phyloP scores from a whole-genome alignment of 805 yeast genomes.

The Yarrowia divulgata region DNA sequence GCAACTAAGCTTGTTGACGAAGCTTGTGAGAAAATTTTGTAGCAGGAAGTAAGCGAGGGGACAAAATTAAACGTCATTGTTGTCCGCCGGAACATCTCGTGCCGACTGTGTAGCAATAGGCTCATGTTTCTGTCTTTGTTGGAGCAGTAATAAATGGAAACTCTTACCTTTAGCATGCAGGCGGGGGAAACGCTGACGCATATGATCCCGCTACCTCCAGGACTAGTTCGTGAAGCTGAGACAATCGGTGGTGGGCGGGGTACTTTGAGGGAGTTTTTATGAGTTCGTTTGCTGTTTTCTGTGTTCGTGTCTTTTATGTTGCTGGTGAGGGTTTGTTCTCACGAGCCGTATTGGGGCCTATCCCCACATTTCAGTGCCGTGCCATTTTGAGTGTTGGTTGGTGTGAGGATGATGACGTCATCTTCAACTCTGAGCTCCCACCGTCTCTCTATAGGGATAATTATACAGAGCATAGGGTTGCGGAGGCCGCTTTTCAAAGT shows the following conservation, averaged over 20 bases:
- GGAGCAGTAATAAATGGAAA: background rate
- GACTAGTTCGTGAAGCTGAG: background rate
- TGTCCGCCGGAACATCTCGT: conserved; percentile 8
- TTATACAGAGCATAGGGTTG: conserved; percentile 4
- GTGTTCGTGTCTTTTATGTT: background rate
- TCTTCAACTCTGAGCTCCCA: background rate
- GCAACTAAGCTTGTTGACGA: conserved; percentile 7
- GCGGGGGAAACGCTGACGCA: conserved; percentile 20
- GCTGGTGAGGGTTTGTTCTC: no score
- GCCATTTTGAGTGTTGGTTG: background rate
- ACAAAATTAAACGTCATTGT: background rate
- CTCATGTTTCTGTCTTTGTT: conserved; percentile 21
- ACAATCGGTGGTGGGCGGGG: background rate
- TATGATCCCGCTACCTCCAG: background rate
- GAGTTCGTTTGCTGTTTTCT: background rate
- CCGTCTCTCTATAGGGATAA: conserved; percentile 2
- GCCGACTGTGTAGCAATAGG: conserved; percentile 6
- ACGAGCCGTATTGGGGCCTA: background rate
- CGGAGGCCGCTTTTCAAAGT: conserved; percentile 11
- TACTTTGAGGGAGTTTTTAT: background rate
- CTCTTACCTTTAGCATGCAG: conserved; percentile 1
- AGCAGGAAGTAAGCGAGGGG: background rate
- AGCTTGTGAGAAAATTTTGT: conserved; percentile 17
- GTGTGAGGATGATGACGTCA: conserved; percentile 5
- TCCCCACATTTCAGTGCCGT: conserved; percentile 16